Conservation (phyloP, 805 yeast genomes). For the Komagataella pastoris region DNA sequence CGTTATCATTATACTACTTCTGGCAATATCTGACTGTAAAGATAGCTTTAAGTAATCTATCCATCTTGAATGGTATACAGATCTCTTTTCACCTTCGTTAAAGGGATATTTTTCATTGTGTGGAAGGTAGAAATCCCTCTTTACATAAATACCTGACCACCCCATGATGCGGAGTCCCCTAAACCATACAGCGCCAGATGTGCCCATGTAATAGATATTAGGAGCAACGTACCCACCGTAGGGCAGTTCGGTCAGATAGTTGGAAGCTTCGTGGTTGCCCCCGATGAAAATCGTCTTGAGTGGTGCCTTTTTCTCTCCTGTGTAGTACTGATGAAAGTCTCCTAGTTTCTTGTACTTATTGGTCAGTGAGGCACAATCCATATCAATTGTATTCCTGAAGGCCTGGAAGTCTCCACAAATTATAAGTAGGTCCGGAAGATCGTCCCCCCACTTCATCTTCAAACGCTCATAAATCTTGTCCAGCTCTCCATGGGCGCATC, state of each 20-base stretch:
- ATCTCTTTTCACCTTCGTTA: constrained; percentile 28
- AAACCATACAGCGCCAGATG: constrained; percentile 59
- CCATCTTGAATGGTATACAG: constrained; percentile 65
- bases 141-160: constrained; percentile 70
- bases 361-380: constrained; percentile 66
- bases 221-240: constrained; percentile 93
- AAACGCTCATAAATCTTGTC: constrained; percentile 33
- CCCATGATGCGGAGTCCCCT: constrained; percentile 73
- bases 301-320: constrained; percentile 51
- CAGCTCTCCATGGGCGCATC: constrained; percentile 83
- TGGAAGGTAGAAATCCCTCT: constrained; percentile 27
- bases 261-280: constrained; percentile 90
- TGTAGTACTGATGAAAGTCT: constrained; percentile 66
- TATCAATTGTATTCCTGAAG: constrained; percentile 47
- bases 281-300: constrained; percentile 75
- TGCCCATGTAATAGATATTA: constrained; percentile 75
- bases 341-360: constrained; percentile 62
- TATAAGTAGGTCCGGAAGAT: constrained; percentile 41
- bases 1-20: constrained; percentile 43
- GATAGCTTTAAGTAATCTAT: constrained; percentile 45
- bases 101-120: constrained; percentile 37
- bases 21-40: constrained; percentile 11
- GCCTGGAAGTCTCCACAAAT: constrained; percentile 93
- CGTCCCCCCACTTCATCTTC: constrained; percentile 2
- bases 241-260: constrained; percentile 55